These are phyloP conservation scores for Aspergillus sp. DNA, from an alignment of 2,329 filamentous ascomycete genomes.

Conservation along the genomic window DNA sequence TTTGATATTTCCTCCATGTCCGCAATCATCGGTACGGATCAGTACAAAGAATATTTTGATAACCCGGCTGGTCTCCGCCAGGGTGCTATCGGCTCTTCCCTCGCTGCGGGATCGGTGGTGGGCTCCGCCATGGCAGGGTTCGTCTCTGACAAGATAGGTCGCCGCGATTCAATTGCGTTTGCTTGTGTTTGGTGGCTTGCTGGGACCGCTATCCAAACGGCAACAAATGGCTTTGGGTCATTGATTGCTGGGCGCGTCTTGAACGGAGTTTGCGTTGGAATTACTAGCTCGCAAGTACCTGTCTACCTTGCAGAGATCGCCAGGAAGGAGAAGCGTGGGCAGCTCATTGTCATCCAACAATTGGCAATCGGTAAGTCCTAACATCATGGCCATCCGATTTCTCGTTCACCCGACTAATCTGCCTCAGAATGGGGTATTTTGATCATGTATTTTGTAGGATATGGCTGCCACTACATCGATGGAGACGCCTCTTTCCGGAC, in stretches of 20 bases:
- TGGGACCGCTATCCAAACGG: slow-evolving; percentile 45
- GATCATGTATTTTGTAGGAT: slow-evolving; percentile 51
- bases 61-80: slow-evolving; percentile 50
- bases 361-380: slow-evolving; percentile 29
- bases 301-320: slow-evolving; percentile 40
- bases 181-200: slow-evolving; percentile 52
- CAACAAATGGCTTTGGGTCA: slow-evolving; percentile 39
- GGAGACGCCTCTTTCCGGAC: slow-evolving; percentile 45
- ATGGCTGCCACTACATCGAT: slow-evolving; percentile 46
- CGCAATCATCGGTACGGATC: slow-evolving; percentile 51
- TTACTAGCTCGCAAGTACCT: slow-evolving; percentile 37
- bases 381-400: background rate
- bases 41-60: slow-evolving; percentile 54
- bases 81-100: slow-evolving; percentile 51
- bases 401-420: background rate
- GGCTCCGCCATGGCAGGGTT: slow-evolving; percentile 48
- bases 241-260: slow-evolving; percentile 31
- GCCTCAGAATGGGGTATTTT: slow-evolving; percentile 41
- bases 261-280: slow-evolving; percentile 33
- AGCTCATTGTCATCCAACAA: slow-evolving; percentile 35
- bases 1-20: slow-evolving; percentile 58
- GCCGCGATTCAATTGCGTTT: slow-evolving; percentile 48
- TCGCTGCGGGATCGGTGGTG: slow-evolving; percentile 51
- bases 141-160: slow-evolving; percentile 50
- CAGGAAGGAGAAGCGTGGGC: slow-evolving; percentile 34